phyloP scores from a whole-genome alignment of 352 stramenopile genomes.

The Achlya hypogyna region DNA sequence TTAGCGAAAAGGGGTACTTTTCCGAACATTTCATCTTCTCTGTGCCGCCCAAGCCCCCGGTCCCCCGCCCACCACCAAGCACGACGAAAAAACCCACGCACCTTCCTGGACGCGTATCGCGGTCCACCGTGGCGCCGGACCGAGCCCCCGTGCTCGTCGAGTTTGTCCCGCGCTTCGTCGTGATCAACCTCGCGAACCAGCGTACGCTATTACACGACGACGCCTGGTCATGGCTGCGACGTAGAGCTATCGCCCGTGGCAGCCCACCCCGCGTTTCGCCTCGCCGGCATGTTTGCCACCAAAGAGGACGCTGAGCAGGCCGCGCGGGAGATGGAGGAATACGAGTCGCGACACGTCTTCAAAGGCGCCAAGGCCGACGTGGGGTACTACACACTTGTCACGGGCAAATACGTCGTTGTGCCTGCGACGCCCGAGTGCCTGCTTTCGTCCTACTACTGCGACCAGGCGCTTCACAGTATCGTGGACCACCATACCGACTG shows the following conservation, averaged over 20 bases:
- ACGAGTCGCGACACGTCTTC: neutral
- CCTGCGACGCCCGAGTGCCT: neutral
- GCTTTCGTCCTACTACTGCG: neutral
- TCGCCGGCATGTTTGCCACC: neutral
- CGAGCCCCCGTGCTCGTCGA: neutral
- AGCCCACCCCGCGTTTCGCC: neutral
- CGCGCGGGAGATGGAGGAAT: neutral
- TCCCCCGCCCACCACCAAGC: neutral
- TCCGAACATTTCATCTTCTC: slow-evolving; percentile 71
- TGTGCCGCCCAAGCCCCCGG: slow-evolving; percentile 21
- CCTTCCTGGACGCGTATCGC: neutral
- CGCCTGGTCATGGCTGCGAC: neutral
- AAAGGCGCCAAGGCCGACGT: neutral
- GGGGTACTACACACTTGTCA: slow-evolving; percentile 2
- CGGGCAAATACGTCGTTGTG: neutral
- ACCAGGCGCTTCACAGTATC: neutral
- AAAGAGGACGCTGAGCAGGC: neutral
- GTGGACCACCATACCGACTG: slow-evolving; percentile 1
- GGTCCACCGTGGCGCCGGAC: neutral
- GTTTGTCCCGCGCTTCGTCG: neutral
- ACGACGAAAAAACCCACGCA: neutral
- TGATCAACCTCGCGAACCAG: slow-evolving; percentile 5
- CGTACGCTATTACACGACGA: neutral
- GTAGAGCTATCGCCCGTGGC: slow-evolving; percentile 1
- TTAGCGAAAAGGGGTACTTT: slow-evolving; percentile 31